Evolutionary conservation across 805 yeast genomes (phyloP), one percentile per base, ranked within the genome.

Genomic region (Kluyveromyces aestuarii): DNA sequence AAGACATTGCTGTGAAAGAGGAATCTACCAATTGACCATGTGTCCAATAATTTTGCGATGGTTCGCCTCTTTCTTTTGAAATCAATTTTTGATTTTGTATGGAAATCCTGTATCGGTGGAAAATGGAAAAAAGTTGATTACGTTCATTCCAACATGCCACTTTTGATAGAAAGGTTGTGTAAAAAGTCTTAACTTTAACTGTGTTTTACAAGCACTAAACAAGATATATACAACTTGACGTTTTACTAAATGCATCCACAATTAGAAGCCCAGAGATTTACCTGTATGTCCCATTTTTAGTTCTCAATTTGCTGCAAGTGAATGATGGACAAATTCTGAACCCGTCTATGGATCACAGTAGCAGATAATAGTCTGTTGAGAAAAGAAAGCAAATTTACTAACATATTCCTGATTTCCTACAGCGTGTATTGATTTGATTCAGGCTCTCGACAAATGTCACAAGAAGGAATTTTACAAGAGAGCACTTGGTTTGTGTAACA

Each of bases 381-480:
- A 13, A 30, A 11, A 10, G 14, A 30, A 38, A 27, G 10, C 21
- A 40, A 39, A 18, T 35, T 33, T 37, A 16, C 17, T 38, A 19
- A 16, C 10, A 7, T 10, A 3, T 42, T 18, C 36, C 10, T 19
- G 39, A 5, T 35, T 33, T 17, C 14, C 17, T 46, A 25, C 49
- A 76, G 84, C 84, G 17, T 91, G 99, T 66, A 80, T 77, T 46
- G 86, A 83, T 52, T 75, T 88, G 39, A 88, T 93, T 64, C 82
- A 83, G 52, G 96, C 95, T 0, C 75, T 91, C 6, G 96, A 91
- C 58, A 83, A 87, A 62, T 91, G 99, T 63, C 96, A 90, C 59
- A 75, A 79, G 50, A 74, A 74, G 48, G 84, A 81, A 48, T 84
- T 81, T 55, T 56, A 84, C 51, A 75, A 78, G 55, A 79, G 85